Evolutionary conservation across 2,329 filamentous ascomycete species (phyloP).

Genomic region (Tolypocladium paradoxum): DNA sequence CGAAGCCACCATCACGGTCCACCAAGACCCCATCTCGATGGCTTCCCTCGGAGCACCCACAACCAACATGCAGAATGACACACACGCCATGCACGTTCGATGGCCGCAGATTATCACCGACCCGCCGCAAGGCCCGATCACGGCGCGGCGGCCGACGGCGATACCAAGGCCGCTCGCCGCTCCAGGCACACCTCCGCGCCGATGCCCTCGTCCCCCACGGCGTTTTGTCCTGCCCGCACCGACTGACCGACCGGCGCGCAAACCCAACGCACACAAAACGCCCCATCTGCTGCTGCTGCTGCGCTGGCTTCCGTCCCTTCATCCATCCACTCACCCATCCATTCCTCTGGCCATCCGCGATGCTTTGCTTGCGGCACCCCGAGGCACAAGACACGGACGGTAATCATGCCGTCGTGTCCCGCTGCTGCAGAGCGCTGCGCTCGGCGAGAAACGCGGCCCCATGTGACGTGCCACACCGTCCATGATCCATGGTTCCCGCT

Average conservation of each 20-base stretch:
- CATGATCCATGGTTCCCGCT: neutral
- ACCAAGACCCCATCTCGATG: neutral
- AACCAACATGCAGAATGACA: neutral
- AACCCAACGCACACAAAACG: neutral
- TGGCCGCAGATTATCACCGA: neutral
- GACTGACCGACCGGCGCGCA: conserved; percentile 1
- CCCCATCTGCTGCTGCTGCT: neutral
- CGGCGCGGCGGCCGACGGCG: conserved; percentile 1
- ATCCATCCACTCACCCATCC: neutral
- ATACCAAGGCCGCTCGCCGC: neutral
- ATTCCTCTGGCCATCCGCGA: too few species aligned
- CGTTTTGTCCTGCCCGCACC: conserved; percentile 4
- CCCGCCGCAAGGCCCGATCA: neutral
- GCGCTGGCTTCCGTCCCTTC: neutral
- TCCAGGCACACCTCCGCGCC: neutral
- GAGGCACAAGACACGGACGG: neutral
- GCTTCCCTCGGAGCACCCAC: neutral
- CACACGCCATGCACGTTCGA: too few species aligned
- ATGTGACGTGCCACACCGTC: neutral
- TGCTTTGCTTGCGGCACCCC: neutral
- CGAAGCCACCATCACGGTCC: neutral
- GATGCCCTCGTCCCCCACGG: neutral
- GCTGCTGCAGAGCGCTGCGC: neutral
- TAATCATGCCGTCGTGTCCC: neutral
- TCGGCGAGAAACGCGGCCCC: neutral